These are phyloP conservation scores for Rhipidocladum racemiflorum DNA, from an alignment of 176 grass and related monocot species.

Conservation along the genomic window DNA sequence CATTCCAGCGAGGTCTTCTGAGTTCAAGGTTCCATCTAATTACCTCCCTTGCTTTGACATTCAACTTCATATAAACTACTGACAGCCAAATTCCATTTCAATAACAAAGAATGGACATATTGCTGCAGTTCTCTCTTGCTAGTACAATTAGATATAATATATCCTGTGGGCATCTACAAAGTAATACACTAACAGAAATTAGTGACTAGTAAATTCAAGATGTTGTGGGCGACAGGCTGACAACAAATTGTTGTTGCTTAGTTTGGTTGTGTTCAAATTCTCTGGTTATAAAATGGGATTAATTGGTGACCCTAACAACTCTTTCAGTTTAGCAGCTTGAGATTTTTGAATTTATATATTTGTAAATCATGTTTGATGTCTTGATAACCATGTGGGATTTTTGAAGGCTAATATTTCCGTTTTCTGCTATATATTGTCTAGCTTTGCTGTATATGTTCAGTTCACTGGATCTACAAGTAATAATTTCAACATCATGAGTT, in stretches of 20 bases:
- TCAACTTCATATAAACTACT: not conserved
- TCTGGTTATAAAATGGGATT: constrained; percentile 6
- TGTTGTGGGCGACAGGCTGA: not conserved
- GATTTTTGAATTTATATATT: not conserved
- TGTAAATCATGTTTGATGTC: not conserved
- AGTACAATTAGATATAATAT: not conserved
- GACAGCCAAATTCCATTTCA: not conserved
- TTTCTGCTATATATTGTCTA: constrained; percentile 3
- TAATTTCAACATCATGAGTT: not conserved
- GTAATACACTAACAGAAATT: constrained; percentile 1
- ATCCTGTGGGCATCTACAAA: not conserved
- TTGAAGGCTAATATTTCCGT: not conserved
- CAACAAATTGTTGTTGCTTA: constrained; percentile 13
- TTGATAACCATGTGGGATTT: not conserved
- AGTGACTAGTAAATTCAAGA: constrained; percentile 7
- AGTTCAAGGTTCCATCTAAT: constrained; percentile 62
- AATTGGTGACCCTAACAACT: not conserved
- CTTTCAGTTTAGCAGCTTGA: not conserved
- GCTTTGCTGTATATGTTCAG: not conserved
- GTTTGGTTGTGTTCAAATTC: not conserved
- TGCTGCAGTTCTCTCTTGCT: constrained; percentile 20
- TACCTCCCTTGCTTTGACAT: constrained; percentile 13
- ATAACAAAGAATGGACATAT: not conserved
- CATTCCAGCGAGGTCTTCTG: constrained; percentile 89
- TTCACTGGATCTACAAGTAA: constrained; percentile 4